Conservation (phyloP, 371 early-diverging fungal genomes). For the Funneliformis caledonium region DNA sequence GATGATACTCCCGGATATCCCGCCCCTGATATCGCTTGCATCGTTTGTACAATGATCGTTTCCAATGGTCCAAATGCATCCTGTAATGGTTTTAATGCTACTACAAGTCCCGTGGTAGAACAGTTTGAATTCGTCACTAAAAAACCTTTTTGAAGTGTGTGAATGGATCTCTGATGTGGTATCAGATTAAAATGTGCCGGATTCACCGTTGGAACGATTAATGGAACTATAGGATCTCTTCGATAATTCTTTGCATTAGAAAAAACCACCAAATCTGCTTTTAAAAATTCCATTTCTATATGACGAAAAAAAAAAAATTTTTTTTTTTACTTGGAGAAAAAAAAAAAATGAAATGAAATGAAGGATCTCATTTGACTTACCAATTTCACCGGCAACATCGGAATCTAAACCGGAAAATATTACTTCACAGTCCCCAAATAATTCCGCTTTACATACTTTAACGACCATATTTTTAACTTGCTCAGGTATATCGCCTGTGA, state of each 20-base stretch:
- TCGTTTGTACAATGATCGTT: constrained; percentile 82
- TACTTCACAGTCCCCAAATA: constrained; percentile 83
- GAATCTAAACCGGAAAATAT: constrained; percentile 95
- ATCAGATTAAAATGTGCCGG: constrained; percentile 82
- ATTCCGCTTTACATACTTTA: constrained; percentile 74
- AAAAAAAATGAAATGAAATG: background rate
- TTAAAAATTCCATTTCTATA: constrained; percentile 80
- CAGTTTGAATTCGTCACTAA: constrained; percentile 97
- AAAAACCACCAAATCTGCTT: constrained; percentile 85
- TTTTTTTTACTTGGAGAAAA: background rate
- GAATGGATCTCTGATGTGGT: constrained; percentile 72
- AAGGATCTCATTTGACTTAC: constrained; percentile 46
- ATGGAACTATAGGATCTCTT: constrained; percentile 85
- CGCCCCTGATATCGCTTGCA: constrained; percentile 96
- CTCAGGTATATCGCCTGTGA: constrained; percentile 76
- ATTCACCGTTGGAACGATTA: constrained; percentile 93
- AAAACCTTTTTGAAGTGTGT: constrained; percentile 78
- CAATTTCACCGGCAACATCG: constrained; percentile 91
- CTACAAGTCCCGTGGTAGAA: constrained; percentile 93
- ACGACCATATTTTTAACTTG: constrained; percentile 66
- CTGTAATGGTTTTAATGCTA: constrained; percentile 88
- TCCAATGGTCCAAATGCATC: constrained; percentile 85
- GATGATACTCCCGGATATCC: constrained; percentile 96
- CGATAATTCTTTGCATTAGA: constrained; percentile 97
- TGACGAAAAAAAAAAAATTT: background rate